Percentiles rank a stretch among this genome's conserved stretches.
phyloP scores from a whole-genome alignment of 306 rosid species.

The Chamaecrista fasciculata region DNA sequence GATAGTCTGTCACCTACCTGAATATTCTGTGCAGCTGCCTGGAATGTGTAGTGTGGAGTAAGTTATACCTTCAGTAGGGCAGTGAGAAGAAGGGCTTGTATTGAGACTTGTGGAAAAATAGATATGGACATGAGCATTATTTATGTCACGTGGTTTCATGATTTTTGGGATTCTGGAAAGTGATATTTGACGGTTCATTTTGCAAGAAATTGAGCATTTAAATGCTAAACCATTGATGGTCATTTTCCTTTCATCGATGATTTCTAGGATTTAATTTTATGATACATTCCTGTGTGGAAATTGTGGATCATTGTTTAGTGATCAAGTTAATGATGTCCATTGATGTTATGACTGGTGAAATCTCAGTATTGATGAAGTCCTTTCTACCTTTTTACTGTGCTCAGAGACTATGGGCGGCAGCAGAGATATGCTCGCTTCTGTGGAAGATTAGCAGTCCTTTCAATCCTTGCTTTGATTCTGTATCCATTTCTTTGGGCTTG shows the following conservation, averaged over 20 bases:
- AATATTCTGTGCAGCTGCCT: constrained; percentile 1
- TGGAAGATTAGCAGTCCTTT: constrained; percentile 86
- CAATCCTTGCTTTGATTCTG: constrained; percentile 73
- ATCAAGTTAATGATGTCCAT: not conserved
- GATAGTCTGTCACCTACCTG: not conserved
- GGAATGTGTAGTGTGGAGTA: constrained; percentile 3
- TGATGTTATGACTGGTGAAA: constrained; percentile 20
- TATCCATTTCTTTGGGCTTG: constrained; percentile 98
- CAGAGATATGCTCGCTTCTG: constrained; percentile 97
- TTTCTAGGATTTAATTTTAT: not conserved
- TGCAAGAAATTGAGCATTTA: not conserved
- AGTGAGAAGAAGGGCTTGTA: not conserved
- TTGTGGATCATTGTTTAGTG: not conserved
- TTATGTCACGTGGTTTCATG: not conserved
- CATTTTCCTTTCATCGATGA: not conserved
- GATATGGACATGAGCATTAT: not conserved
- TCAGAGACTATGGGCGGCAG: constrained; percentile 97
- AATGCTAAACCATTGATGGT: not conserved
- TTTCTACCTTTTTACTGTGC: constrained; percentile 21
- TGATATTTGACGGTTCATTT: constrained; percentile 20
- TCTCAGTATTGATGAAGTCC: constrained; percentile 14
- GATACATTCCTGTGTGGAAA: not conserved
- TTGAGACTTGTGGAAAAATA: constrained; percentile 9
- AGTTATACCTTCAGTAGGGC: constrained; percentile 21
- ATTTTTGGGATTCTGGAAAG: constrained; percentile 12